Evolutionary conservation across 148 eudicot genomes (phyloP).

Genomic region (Chenopodium formosanum): DNA sequence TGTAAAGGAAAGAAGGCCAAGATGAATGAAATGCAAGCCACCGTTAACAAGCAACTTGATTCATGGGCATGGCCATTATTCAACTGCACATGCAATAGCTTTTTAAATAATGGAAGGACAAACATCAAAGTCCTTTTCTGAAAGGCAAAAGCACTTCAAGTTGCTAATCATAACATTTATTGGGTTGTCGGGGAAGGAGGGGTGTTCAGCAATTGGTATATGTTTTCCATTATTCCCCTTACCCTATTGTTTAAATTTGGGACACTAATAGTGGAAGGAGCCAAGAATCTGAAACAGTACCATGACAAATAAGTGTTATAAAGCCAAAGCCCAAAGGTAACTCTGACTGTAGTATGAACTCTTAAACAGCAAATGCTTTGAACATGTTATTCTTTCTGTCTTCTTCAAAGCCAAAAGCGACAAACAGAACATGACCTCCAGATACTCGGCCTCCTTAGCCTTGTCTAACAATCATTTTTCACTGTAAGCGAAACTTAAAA

Average conservation of each 20-base stretch:
- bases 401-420: constrained; percentile 2
- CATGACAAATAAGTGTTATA: not conserved
- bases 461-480: not conserved
- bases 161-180: not conserved
- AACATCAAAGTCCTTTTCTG: not conserved
- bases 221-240: not conserved
- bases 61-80: not conserved
- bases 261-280: not conserved
- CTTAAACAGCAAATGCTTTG: not conserved
- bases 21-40: not conserved
- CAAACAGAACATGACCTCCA: not conserved
- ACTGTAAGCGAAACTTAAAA: not conserved
- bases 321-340: not conserved
- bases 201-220: no score
- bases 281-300: not conserved
- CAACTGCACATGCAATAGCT: not conserved
- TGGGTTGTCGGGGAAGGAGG: no score
- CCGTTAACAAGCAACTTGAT: not conserved
- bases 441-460: not conserved
- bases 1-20: not conserved
- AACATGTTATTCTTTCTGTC: not conserved
- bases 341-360: not conserved
- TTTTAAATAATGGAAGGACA: not conserved
- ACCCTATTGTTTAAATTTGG: not conserved
- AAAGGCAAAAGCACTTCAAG: not conserved